These are phyloP conservation scores for Claviceps arundinis DNA, from an alignment of 2,329 filamentous ascomycete species.

Conservation along the genomic window DNA sequence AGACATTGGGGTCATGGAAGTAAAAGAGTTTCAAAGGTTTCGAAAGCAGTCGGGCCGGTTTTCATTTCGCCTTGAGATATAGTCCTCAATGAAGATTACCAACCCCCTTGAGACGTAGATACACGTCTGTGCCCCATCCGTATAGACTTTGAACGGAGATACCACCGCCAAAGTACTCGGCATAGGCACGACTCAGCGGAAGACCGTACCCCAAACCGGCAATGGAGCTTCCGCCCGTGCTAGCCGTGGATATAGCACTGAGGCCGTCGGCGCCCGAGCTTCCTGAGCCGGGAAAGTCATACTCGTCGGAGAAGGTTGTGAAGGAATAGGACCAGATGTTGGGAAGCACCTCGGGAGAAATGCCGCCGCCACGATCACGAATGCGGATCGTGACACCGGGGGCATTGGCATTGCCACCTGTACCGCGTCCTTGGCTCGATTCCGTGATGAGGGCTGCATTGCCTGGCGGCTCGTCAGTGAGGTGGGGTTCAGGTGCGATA, in stretches of 20 bases:
- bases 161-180: constrained; percentile 94
- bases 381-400: constrained; percentile 92
- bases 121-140: constrained; percentile 75
- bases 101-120: constrained; percentile 50
- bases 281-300: constrained; percentile 27
- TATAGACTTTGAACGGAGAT: constrained; percentile 91
- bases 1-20: no score
- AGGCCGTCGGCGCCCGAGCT: constrained; percentile 46
- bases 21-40: no score
- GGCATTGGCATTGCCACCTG: constrained; percentile 26
- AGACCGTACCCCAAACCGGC: constrained; percentile 88
- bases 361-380: constrained; percentile 87
- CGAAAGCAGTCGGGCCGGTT: no score
- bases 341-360: constrained; percentile 66
- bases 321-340: constrained; percentile 97
- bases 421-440: constrained; percentile 24
- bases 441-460: constrained; percentile 17
- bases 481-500: constrained; percentile 57
- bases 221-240: constrained; percentile 66
- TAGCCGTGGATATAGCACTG: constrained; percentile 59
- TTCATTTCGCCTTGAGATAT: background rate
- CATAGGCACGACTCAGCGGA: constrained; percentile 82
- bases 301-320: constrained; percentile 70
- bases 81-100: constrained; percentile 31
- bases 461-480: constrained; percentile 13